Base-by-base conservation (phyloP, 2,329 filamentous ascomycete species). In the Aspergillus hortae region DNA sequence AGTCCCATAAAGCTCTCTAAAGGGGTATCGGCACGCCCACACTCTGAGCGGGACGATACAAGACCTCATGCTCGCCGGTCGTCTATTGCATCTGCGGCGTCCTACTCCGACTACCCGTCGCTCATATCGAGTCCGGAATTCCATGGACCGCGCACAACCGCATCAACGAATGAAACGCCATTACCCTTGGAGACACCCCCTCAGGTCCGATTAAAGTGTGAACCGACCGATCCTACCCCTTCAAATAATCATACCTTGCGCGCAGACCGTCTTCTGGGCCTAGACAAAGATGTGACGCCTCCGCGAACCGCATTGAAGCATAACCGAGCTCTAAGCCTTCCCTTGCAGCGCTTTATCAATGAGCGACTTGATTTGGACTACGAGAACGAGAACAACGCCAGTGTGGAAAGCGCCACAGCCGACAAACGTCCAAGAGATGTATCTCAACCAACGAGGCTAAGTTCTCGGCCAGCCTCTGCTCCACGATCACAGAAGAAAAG, bases 331-430 rank as follows among this genome's bases (percentile, higher is more conserved):
- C 66, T 71, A 9, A 73, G 70, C 53, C 53, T 73, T 40, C 70
- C 70, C 17, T 55, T 73, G 10, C 65, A 72, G 52, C 67, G 70
- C 3, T 73, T 72, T 38, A 73, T 74, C 44, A 71, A 72, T 41
- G 71, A 72, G 42, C 59, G 69, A 14, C 35, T 67, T 10, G 62
- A 69, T n/a, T 44, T 66, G 15, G 60, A 63, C 23, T 61, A 64
- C 46, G 62, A 61, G 19, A 49, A 53, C 32, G 59, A 60, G 15
- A 43, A 51, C 11, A 49, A 41, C 4, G 44, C 55, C 19, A 56
- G 60, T 19, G 23, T 55, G 36, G 51, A 57, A 35, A 40, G 33
- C 23, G 21, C 52, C 6, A 14, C 52, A 6, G 32, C 53, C 6
- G 48, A 54, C 15, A 55, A 52, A 23, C 58, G 5, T 11, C 25